Base-by-base conservation (phyloP, 805 yeast genomes). In the Vanderwaltozyma tropicalis region DNA sequence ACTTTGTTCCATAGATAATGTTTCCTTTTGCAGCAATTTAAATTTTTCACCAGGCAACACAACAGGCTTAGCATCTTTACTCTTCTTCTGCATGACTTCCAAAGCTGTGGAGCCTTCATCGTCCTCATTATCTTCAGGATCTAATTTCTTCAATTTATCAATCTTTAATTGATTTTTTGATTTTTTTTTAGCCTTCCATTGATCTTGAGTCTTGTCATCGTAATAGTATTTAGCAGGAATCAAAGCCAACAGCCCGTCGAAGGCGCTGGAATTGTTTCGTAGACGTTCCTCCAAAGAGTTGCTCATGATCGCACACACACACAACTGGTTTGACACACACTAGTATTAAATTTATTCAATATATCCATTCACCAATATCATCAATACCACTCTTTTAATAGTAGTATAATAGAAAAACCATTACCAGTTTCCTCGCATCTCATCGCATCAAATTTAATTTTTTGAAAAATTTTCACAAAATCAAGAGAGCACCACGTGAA, bases 171-270 rank as follows among this genome's bases (percentile, higher is more conserved):
- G 86, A 38, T 70, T 74, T 49, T 80, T 82, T 22, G 76, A 61
- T 61, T 78, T 74, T 66, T 86, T 85, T 64, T 78, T 83, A 49
- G 79, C 80, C 49, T 80, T 78, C 96, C 96, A 88, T 62, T 89
- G 96, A 37, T 80, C 79, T 50, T 80, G 78, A 2, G 89, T 80
- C 41, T 84, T 89, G 28, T 83, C 95, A 58, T 88, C 96, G 57
- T 84, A 87, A 58, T 89, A 89, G 54, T 81, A 87, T 55, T 87
- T 86, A 3, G 96, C 95, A 3, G 97, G 96, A 41, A 89, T 88
- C 59, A 89, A 66, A 16, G 96, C 85, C 41, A 89, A 67, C 37
- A 89, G 66, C 18, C 96, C 95, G 55, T 84, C 85, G 58, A 89
- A 89, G 4, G 96, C 86, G 36, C 76, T 66, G 12, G 92, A 78